Base-by-base conservation (phyloP, 345 rosid genomes). In the Arabidopsis arenosa region DNA sequence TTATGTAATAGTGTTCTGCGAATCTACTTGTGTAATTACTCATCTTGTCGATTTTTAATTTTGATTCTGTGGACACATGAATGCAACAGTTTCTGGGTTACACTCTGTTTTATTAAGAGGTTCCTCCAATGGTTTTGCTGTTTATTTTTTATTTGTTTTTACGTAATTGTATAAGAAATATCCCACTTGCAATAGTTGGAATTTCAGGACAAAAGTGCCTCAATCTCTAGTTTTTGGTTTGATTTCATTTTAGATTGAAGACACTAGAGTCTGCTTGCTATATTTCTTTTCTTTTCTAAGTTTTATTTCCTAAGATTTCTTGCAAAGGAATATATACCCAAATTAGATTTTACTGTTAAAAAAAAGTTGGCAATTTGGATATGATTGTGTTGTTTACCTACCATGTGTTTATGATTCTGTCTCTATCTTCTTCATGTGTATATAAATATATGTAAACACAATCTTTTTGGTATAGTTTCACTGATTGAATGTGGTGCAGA, bases 71-170 rank as follows among this genome's bases (percentile, higher is more conserved):
- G 18, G 51, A 62, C 35, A 63, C 7, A 2, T 55, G 59, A 63
- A 61, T 55, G 61, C 36, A 76, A 76, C 75, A 69, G 80, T 69
- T 66, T 53, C 63, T 61, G 69, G 74, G 70, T 63, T 62, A 54
- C 33, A 62, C 70, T 44, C 75, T 15, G 80, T 48, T 33, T 45
- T 28, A 13, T 4, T 44, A 57, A 70, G 35, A 70, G 54, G 52
- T 49, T 54, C 66, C 28, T 54, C 66, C 28, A 66, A 44, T 57
- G 44, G 63, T 63, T 43, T 53, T 56, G 47, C 49, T 66, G 37
- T 23, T 41, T 18, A 18, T 18, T 18, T 18, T 18, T 0, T 28
- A 3, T 9, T 47, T 8, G 35, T 57, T 14, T 23, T 11, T 21
- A 18, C 3, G 2, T 17, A 11, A 26, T 36, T 35, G 39, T 14